Evolutionary conservation across 192 early-diverging fungal species (phyloP), one percentile per base, ranked within the genome.

Genomic region (Backusella psychrophila): DNA sequence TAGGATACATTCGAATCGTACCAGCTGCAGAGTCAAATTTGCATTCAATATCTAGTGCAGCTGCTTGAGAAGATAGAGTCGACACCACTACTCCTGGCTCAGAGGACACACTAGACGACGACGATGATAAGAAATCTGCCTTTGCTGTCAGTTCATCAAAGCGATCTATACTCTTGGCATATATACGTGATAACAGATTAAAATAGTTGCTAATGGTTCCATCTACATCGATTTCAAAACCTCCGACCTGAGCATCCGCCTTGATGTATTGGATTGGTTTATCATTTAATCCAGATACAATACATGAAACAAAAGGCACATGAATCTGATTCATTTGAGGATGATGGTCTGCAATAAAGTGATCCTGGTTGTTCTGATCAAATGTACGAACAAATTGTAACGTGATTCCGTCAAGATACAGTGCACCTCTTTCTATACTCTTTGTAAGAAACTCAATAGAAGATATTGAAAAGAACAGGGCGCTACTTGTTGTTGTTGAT

Each of bases 161-260:
- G 17, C 86, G 80, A 66, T 81, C 86, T 81, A 85, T 86, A 49
- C 90, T 90, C 38, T 77, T 82, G 35, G 84, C 83, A 77, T 92
- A 93, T 11, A 95, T 90, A n/a, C 82, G 87, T 2, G 76, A 81
- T 6, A 95, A 79, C 14, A 81, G 81, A 78, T 90, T 91, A 59
- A 92, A 79, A 79, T 93, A 88, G 12, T 87, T 85, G 0, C 90
- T 84, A 63, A 95, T 86, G 11, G 80, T 82, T 12, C 90, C 87
- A 74, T 93, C 91, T 35, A 95, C 76, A 42, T 94, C 90, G 9
- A 95, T 73, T 63, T 92, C 88, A 75, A 95, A 95, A 0, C 94
- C 94, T 46, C 86, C 83, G 0, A 94, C 89, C 2, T 85, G 74
- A 1, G 91, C 88, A 72, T 87, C 78, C 12, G 90, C 81, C 4